phyloP scores from a whole-genome alignment of 1,139 yeast genomes.

The Candida frijolesensis region DNA sequence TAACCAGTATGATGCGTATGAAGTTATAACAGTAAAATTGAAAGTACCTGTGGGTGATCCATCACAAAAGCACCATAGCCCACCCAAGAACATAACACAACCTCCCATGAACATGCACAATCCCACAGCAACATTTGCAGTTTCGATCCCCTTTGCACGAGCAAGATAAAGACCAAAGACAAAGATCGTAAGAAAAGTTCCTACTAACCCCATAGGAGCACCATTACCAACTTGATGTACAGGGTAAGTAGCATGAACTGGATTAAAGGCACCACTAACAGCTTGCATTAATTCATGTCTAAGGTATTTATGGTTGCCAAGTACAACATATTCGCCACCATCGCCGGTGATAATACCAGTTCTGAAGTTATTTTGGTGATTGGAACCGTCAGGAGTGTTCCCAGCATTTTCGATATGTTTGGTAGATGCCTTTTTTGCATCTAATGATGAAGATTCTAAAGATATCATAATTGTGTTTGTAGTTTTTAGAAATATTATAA shows the following conservation, averaged over 20 bases:
- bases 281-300: conserved; percentile 27
- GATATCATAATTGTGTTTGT: no score
- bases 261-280: conserved; percentile 39
- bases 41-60: conserved; percentile 34
- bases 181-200: conserved; percentile 54
- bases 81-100: conserved; percentile 48
- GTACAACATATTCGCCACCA: conserved; percentile 26
- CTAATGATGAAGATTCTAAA: no score
- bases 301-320: conserved; percentile 35
- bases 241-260: conserved; percentile 34
- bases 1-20: conserved; percentile 49
- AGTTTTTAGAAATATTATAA: no score
- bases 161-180: conserved; percentile 46
- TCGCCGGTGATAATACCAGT: neutral
- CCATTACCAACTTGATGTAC: conserved; percentile 54
- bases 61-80: conserved; percentile 51
- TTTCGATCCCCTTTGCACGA: conserved; percentile 41
- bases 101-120: conserved; percentile 51
- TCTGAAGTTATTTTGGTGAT: neutral
- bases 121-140: conserved; percentile 44
- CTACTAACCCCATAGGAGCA: conserved; percentile 61
- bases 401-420: neutral
- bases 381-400: neutral
- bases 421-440: no score
- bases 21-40: conserved; percentile 41